Conservation (phyloP, 176 grass and related monocot genomes). For the Zea luxurians region DNA sequence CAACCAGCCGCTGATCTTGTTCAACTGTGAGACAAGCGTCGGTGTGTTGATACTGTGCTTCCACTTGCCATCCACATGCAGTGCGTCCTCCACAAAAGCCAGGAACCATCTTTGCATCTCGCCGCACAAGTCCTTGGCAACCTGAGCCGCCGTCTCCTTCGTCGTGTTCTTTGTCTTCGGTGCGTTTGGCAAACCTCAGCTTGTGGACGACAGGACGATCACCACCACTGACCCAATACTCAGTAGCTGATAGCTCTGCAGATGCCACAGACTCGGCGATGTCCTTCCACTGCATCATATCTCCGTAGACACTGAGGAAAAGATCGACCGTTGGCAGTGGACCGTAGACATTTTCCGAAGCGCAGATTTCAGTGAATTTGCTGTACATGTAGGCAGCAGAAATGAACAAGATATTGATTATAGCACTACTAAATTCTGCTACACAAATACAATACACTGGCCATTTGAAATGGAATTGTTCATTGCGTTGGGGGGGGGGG, state of each 20-base stretch:
- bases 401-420: neutral
- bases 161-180: neutral
- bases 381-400: slow-evolving; percentile 34
- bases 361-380: slow-evolving; percentile 74
- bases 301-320: slow-evolving; percentile 67
- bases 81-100: slow-evolving; percentile 69
- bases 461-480: too few relatives aligned
- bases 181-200: neutral
- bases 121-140: slow-evolving; percentile 38
- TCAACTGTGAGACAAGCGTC: slow-evolving; percentile 64
- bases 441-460: neutral
- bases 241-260: slow-evolving; percentile 38
- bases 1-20: slow-evolving; percentile 80
- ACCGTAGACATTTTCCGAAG: slow-evolving; percentile 39
- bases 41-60: slow-evolving; percentile 49
- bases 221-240: slow-evolving; percentile 50
- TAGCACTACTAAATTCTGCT: neutral
- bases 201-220: neutral
- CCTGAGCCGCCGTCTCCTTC: slow-evolving; percentile 29
- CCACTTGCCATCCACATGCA: slow-evolving; percentile 49
- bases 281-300: slow-evolving; percentile 52
- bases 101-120: slow-evolving; percentile 86
- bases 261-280: slow-evolving; percentile 37
- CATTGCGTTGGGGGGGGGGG: too few relatives aligned
- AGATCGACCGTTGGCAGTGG: slow-evolving; percentile 60